Evolutionary conservation across 2,329 filamentous ascomycete genomes (phyloP), one percentile per base, ranked within the genome.

Genomic region (Microdochium trichocladiopsis): DNA sequence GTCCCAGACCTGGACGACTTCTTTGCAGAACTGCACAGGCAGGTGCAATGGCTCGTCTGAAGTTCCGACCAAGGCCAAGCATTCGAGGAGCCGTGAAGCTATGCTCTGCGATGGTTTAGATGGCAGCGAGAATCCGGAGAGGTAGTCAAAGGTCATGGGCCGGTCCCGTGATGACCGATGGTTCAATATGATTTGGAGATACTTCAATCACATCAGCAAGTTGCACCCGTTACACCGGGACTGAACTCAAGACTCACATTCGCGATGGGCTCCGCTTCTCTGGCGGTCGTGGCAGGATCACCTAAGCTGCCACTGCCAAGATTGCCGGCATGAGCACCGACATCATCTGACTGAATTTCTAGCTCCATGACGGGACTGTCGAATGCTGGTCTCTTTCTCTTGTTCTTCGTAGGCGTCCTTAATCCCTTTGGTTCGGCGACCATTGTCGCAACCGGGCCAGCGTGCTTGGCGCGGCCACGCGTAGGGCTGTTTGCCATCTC

Each of bases 331-430:
- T 22, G 41, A 18, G 41, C 6, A 10, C 16, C 41, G 18, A 23
- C n/a, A 45, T 71, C 68, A 48, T 72, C 71, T 2, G 69, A 72
- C 56, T 73, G 71, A 9, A 68, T 79, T 50, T 85, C 81, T 11
- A 89, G 69, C 1, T 82, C 76, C 62, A 76, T 77, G 14, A 83
- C 73, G 1, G 88, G 88, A 58, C 87, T 91, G 54, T 88, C 83
- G 2, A 83, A 70, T 1, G 71, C 62, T 1, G 78, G 78, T 3
- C 88, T 75, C 63, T 91, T 92, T 57, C 88, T 74, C 70, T 93
- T 93, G 6, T 74, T 76, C 52, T 84, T 86, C 36, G 73, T 86
- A 1, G 88, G 88, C 2, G 80, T 83, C 54, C 77, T 62, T 47
- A 56, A 45, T 10, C 57, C 48, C 25, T 61, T 61, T 24, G 64